Percentiles rank a stretch among this genome's conserved stretches.
These are phyloP conservation scores for Hippophae rhamnoides DNA, from an alignment of 306 rosid genomes.

Conservation along the genomic window DNA sequence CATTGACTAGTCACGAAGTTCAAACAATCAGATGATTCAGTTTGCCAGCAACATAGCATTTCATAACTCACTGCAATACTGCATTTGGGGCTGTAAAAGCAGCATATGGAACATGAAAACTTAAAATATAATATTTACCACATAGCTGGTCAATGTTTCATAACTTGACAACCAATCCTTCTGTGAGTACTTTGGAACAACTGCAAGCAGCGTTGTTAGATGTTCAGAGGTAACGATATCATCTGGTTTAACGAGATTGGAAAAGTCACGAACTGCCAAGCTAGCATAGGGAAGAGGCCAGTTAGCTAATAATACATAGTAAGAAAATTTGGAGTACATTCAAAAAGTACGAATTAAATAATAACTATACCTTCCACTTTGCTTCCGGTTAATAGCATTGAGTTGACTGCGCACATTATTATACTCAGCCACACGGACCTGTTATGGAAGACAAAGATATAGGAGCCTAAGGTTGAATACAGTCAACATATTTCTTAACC, in stretches of 20 bases:
- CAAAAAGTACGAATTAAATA: not conserved
- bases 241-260: constrained; percentile 81
- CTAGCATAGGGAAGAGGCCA: constrained; percentile 31
- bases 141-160: constrained; percentile 77
- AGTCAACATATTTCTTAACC: not conserved
- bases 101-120: constrained; percentile 10
- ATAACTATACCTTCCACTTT: constrained; percentile 64
- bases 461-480: constrained; percentile 7
- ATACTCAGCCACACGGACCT: constrained; percentile 83
- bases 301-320: constrained; percentile 16
- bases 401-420: constrained; percentile 77
- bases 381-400: constrained; percentile 83
- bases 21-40: too few species aligned
- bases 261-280: constrained; percentile 92
- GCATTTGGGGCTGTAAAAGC: constrained; percentile 7
- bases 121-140: constrained; percentile 40
- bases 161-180: constrained; percentile 91
- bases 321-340: not conserved
- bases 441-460: constrained; percentile 21
- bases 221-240: constrained; percentile 74
- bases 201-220: constrained; percentile 74
- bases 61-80: constrained; percentile 12
- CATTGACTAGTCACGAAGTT: too few species aligned
- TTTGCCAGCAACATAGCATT: not conserved
- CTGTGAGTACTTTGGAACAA: constrained; percentile 85